Base-by-base conservation (phyloP, 441 rosid species). In the Biscutella laevigata region DNA sequence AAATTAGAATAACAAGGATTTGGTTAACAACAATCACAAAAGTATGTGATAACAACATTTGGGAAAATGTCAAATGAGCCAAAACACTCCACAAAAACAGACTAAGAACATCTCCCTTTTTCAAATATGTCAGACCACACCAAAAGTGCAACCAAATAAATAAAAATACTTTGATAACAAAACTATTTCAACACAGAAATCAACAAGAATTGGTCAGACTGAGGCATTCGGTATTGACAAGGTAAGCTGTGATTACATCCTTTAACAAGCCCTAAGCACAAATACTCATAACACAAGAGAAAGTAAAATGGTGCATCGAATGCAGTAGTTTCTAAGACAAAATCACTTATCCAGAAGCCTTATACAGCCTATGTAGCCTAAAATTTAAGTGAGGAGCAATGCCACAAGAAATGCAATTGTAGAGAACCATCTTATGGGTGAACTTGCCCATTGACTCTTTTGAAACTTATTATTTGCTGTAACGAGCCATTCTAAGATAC, bases 301-400 rank as follows among this genome's bases (percentile, higher is more conserved):
- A n/a, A n/a, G n/a, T n/a, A n/a, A n/a, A n/a, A n/a, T n/a, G n/a
- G 7, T 20, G 39, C 12, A 48, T 25, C 33, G 8, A 4, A 35
- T 7, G 28, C 12, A 6, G 28, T 19, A 42, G 11, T 7, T 14
- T 45, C 1, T 7, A 42, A 43, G 33, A 33, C 51, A 35, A 16
- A 46, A 46, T 7, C 29, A n/a, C n/a, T n/a, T n/a, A n/a, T n/a
- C 15, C 7, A 25, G 27, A 25, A 4, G 5, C 20, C 2, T 19
- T 30, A 14, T 15, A 35, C 2, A 46, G 30, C 7, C 3, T 32
- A 12, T 15, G n/a, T 17, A 40, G 39, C 40, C 9, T 20, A 30
- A 40, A 22, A 30, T 12, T 42, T 24, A 56, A 42, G 26, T 38
- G 19, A 53, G 16, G n/a, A 57, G 4, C 44, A 57, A n/a, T 34